Evolutionary conservation across 1,284 basidiomycete genomes (phyloP).

Genomic region (Coniferiporia weirii): DNA sequence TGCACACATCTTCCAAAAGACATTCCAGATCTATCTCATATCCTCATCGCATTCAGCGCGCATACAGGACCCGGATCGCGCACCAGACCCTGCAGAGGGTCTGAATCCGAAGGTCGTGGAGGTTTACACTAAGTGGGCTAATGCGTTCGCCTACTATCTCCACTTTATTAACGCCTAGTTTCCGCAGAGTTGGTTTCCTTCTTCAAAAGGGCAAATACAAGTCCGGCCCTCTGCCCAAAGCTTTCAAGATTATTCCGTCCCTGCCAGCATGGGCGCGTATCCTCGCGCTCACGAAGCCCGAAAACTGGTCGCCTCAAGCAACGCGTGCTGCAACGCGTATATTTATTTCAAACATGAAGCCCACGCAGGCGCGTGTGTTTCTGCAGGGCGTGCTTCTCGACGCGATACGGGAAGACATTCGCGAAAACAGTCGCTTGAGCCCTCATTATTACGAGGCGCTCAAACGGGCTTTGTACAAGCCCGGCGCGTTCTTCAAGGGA

Average conservation of each 20-base stretch:
- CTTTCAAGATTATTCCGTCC: slow-evolving; percentile 97
- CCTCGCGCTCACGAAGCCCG: slow-evolving; percentile 88
- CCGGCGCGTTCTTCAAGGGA: slow-evolving; percentile 98
- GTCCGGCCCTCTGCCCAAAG: slow-evolving; percentile 93
- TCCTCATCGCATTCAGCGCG: slow-evolving; percentile 1
- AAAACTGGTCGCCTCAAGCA: slow-evolving; percentile 94
- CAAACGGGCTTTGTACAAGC: slow-evolving; percentile 93
- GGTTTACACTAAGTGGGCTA: slow-evolving; percentile 81
- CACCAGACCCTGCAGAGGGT: slow-evolving; percentile 84
- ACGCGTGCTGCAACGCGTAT: slow-evolving; percentile 92
- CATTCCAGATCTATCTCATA: slow-evolving; percentile 10
- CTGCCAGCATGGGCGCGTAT: slow-evolving; percentile 96
- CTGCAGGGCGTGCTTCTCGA: slow-evolving; percentile 90
- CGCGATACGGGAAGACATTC: slow-evolving; percentile 88
- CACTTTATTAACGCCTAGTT: not conserved
- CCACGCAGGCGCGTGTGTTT: slow-evolving; percentile 91
- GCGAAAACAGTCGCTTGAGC: slow-evolving; percentile 81
- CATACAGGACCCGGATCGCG: slow-evolving; percentile 45
- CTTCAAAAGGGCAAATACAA: slow-evolving; percentile 77
- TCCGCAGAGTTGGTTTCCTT: slow-evolving; percentile 74
- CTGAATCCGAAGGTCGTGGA: slow-evolving; percentile 96
- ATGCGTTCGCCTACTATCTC: not conserved
- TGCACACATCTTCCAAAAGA: slow-evolving; percentile 3
- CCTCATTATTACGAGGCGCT: slow-evolving; percentile 93
- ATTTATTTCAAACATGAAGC: slow-evolving; percentile 96